A percentile compares a stretch with the other conserved stretches of the same genome.
Conservation (phyloP, 371 early-diverging fungal species). For the Vairimorpha necatrix region DNA sequence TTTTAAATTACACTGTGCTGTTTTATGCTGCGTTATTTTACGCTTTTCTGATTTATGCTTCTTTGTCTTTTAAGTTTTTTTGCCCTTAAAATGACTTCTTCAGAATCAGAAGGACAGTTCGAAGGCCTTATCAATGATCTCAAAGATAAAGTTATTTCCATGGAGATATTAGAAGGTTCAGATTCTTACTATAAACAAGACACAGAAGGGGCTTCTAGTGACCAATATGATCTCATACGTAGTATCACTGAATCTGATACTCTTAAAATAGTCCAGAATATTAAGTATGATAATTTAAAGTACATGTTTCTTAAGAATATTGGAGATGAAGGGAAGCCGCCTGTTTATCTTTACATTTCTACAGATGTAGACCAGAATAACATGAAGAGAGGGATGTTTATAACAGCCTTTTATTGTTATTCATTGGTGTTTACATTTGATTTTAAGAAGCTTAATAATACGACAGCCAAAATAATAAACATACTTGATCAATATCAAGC, state of each 20-base stretch:
- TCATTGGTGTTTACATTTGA: constrained; percentile 21
- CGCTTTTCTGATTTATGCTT: too few relatives aligned
- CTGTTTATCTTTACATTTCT: constrained; percentile 8
- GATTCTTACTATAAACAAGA: neutral
- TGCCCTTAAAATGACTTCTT: constrained; percentile 1
- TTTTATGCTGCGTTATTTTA: too few relatives aligned
- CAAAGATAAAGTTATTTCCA: constrained; percentile 6
- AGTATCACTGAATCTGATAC: neutral
- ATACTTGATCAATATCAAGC: constrained; percentile 16
- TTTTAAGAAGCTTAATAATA: constrained; percentile 4
- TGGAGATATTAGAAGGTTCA: constrained; percentile 9
- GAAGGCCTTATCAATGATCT: constrained; percentile 13
- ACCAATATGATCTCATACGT: neutral
- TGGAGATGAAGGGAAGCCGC: constrained; percentile 8
- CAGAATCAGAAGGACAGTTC: constrained; percentile 10
- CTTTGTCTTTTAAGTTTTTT: too few relatives aligned
- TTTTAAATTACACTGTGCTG: too few relatives aligned
- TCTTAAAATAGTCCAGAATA: neutral
- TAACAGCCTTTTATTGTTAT: constrained; percentile 15
- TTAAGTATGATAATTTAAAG: constrained; percentile 21
- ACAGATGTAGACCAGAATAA: constrained; percentile 13
- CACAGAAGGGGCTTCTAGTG: constrained; percentile 1
- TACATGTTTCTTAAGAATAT: constrained; percentile 20
- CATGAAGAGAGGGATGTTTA: constrained; percentile 35
- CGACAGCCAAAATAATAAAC: constrained; percentile 25